These are phyloP conservation scores for Parietichytrium sp. DNA, from an alignment of 108 stramenopile genomes.

Conservation along the genomic window DNA sequence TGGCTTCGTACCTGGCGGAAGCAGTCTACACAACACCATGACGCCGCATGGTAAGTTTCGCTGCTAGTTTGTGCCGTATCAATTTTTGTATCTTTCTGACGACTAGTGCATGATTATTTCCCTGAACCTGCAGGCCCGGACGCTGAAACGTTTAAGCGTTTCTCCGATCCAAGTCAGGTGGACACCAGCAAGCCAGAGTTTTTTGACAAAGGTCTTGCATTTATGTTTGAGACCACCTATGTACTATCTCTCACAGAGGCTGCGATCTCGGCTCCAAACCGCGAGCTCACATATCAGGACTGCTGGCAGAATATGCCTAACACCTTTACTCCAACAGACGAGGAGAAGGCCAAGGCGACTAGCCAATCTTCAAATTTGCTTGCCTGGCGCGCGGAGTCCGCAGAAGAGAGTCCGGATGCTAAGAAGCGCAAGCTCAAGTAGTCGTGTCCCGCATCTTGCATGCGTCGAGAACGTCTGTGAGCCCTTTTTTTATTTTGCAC, in stretches of 20 bases:
- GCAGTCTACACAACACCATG: constrained; percentile 78
- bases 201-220: constrained; percentile 81
- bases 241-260: constrained; percentile 63
- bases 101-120: no score
- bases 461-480: no score
- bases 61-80: no score
- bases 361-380: not conserved
- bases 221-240: constrained; percentile 89
- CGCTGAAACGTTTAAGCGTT: constrained; percentile 66
- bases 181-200: constrained; percentile 56
- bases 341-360: not conserved
- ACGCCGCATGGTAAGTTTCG: constrained; percentile 90
- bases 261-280: constrained; percentile 58
- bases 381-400: not conserved
- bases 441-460: no score
- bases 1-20: constrained; percentile 80
- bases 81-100: no score
- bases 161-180: constrained; percentile 60
- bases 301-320: constrained; percentile 69
- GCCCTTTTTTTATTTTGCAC: no score
- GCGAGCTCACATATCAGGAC: constrained; percentile 63
- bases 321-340: constrained; percentile 39
- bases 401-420: not conserved
- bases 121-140: no score
- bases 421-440: no score